Evolutionary conservation across 108 stramenopile genomes (phyloP).

Genomic region (Chaetoceros muelleri): DNA sequence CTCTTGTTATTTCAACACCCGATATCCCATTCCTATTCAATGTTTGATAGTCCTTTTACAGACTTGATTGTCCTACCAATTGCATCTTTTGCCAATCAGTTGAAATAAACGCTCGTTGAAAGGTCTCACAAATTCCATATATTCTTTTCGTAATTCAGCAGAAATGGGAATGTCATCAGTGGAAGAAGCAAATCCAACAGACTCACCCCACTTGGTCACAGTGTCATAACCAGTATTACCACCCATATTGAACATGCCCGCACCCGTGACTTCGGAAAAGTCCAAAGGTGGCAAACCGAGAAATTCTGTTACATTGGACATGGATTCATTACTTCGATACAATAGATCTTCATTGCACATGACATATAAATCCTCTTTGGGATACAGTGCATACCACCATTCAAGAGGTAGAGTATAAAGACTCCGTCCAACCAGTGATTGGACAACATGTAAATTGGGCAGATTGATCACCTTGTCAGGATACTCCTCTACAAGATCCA

Average conservation of each 20-base stretch:
- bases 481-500: conserved; percentile 28
- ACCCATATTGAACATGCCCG: conserved; percentile 65
- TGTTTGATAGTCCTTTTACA: too few relatives aligned
- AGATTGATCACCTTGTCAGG: conserved; percentile 46
- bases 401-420: conserved; percentile 66
- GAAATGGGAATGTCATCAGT: conserved; percentile 37
- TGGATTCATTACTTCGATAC: conserved; percentile 18
- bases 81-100: conserved; percentile 55
- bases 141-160: conserved; percentile 32
- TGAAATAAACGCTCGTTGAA: conserved; percentile 75
- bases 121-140: conserved; percentile 52
- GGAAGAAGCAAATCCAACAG: not conserved
- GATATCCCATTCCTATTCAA: too few relatives aligned
- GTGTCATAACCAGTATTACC: conserved; percentile 72
- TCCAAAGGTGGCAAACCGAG: conserved; percentile 66
- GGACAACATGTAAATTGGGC: conserved; percentile 45
- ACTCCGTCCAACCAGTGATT: conserved; percentile 59
- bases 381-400: conserved; percentile 72
- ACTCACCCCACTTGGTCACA: conserved; percentile 35
- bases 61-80: too few relatives aligned
- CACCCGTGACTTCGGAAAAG: conserved; percentile 31
- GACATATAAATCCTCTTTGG: conserved; percentile 38
- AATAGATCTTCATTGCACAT: conserved; percentile 70
- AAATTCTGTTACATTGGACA: conserved; percentile 37
- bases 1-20: too few relatives aligned